Evolutionary conservation across 257 asterid genomes (phyloP), one percentile per base, ranked within the genome.

Genomic region (Przewalskia tangutica): DNA sequence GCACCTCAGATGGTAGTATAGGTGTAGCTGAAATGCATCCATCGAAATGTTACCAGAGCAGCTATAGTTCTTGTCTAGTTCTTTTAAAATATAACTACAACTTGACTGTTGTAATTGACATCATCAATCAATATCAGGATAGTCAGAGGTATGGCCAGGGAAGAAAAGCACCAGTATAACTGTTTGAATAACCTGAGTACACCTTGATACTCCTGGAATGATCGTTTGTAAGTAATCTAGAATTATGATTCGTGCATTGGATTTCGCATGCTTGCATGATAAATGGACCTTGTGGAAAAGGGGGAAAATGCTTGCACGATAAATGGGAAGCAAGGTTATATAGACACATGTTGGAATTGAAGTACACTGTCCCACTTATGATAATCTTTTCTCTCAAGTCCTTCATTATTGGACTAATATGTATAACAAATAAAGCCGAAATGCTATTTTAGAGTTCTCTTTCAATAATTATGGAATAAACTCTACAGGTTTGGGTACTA

Each of bases 401-500:
- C 42, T 44, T 40, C 11, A 18, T 2, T 5, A 5, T 18, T 70
- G 77, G 55, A 40, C 17, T 18, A 70, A n/a, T 42, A n/a, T 70
- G 18, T 67, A 53, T 40, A 42, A 68, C 55, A 17, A 20, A 20
- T 40, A 6, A 71, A 20, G 11, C 16, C 10, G 4, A 18, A 73
- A 12, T 73, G 40, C 20, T 73, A 73, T 48, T 48, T 67, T 44
- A 70, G 7, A 48, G 42, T 12, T 23, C n/a, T 20, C 13, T 46
- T 83, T 65, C 38, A 58, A 54, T 60, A 32, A 27, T 27, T 27
- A 34, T 80, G 32, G 6, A 44, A 64, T 64, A 16, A 27, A 36
- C 56, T 58, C 32, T 86, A 4, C 88, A 93, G 99, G 99, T 80
- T 75, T 95, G 85, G 91, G 88, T 86, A 92, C 90, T 84, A 92